A percentile compares a stretch with the other conserved stretches of the same genome.
Conservation (phyloP, 1,284 basidiomycete genomes). For the Sporisorium sorghi region DNA sequence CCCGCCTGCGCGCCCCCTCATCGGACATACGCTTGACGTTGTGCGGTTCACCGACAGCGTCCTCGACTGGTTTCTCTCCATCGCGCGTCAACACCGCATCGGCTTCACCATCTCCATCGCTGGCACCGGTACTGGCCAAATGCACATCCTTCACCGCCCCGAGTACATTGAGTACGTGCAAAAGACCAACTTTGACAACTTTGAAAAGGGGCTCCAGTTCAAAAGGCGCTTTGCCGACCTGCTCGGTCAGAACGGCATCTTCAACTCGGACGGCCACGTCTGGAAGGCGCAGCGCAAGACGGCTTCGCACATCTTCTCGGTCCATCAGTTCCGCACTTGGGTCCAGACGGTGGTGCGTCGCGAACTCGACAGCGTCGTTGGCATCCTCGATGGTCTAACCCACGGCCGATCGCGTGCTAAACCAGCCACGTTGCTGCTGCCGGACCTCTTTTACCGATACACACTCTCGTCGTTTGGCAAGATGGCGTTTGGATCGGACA, state of each 20-base stretch:
- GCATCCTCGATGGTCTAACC: slow-evolving; percentile 41
- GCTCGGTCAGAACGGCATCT: slow-evolving; percentile 56
- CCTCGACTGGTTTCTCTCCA: slow-evolving; percentile 32
- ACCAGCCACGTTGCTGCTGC: slow-evolving; percentile 38
- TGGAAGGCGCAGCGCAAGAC: slow-evolving; percentile 66
- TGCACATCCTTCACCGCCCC: slow-evolving; percentile 45
- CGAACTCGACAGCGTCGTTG: slow-evolving; percentile 51
- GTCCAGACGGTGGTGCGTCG: slow-evolving; percentile 57
- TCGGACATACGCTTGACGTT: slow-evolving; percentile 38
- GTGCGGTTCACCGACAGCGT: slow-evolving; percentile 18
- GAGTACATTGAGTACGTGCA: slow-evolving; percentile 67
- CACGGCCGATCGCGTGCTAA: slow-evolving; percentile 12
- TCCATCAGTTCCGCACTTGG: slow-evolving; percentile 60
- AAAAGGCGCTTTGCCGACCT: slow-evolving; percentile 49
- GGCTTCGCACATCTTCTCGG: slow-evolving; percentile 61
- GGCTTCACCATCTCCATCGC: slow-evolving; percentile 32
- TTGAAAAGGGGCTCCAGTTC: slow-evolving; percentile 52
- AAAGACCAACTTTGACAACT: slow-evolving; percentile 67
- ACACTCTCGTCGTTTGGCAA: slow-evolving; percentile 56
- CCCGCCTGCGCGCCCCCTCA: slow-evolving; percentile 31
- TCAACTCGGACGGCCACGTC: slow-evolving; percentile 61
- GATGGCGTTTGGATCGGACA: slow-evolving; percentile 54
- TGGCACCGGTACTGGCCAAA: slow-evolving; percentile 31
- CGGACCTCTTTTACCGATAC: slow-evolving; percentile 60
- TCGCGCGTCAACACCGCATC: slow-evolving; percentile 16